phyloP scores from a whole-genome alignment of 2,329 filamentous ascomycete genomes.

The Penicillium sclerotigenum region DNA sequence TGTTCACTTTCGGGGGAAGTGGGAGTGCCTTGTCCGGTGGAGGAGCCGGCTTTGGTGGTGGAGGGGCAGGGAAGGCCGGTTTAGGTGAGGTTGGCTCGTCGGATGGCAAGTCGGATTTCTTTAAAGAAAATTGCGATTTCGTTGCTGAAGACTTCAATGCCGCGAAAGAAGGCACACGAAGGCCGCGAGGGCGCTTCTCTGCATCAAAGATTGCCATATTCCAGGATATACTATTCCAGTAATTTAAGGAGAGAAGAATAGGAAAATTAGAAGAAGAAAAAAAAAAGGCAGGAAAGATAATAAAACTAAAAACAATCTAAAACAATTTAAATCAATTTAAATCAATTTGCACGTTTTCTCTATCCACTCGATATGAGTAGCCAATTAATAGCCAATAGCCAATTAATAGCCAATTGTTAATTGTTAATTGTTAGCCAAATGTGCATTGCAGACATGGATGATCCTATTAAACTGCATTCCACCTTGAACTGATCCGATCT shows the following conservation, averaged over 20 bases:
- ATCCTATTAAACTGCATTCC: background rate
- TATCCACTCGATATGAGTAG: too few relatives aligned
- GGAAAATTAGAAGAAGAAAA: background rate
- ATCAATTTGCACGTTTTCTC: too few relatives aligned
- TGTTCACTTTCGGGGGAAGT: slow-evolving; percentile 2
- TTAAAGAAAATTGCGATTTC: slow-evolving; percentile 26
- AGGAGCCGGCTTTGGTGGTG: slow-evolving; percentile 29
- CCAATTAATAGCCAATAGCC: too few relatives aligned
- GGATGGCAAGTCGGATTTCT: slow-evolving; percentile 13
- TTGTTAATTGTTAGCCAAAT: too few relatives aligned
- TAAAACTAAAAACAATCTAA: too few relatives aligned
- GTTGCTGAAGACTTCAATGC: slow-evolving; percentile 26
- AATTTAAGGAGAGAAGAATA: background rate
- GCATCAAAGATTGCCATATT: slow-evolving; percentile 35
- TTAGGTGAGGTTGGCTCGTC: slow-evolving; percentile 5
- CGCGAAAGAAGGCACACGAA: slow-evolving; percentile 35
- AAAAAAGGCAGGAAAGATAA: too few relatives aligned
- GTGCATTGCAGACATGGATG: too few relatives aligned
- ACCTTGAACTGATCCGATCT: background rate
- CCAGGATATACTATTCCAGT: too few relatives aligned
- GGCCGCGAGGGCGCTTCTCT: slow-evolving; percentile 34
- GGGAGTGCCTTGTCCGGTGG: slow-evolving; percentile 20
- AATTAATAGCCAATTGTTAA: too few relatives aligned
- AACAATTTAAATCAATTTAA: too few relatives aligned
- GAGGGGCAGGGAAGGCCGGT: slow-evolving; percentile 10